A percentile compares a stretch with the other conserved stretches of the same genome.
These are phyloP conservation scores for Lentinus polychrous DNA, from an alignment of 1,284 basidiomycete genomes.

Conservation along the genomic window DNA sequence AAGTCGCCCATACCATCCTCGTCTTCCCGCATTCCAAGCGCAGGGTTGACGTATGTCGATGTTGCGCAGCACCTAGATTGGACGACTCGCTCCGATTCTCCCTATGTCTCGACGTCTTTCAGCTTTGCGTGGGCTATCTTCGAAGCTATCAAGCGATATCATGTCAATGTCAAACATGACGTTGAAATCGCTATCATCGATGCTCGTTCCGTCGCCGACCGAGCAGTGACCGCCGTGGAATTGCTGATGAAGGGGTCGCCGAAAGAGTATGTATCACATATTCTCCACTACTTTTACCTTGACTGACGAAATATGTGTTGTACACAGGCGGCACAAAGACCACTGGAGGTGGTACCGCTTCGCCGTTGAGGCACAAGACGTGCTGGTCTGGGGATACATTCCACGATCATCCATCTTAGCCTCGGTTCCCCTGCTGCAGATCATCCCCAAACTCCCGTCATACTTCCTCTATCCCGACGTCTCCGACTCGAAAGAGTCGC, in stretches of 20 bases:
- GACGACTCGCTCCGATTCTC: constrained; percentile 61
- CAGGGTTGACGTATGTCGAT: constrained; percentile 46
- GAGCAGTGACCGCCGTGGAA: constrained; percentile 58
- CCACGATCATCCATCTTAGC: constrained; percentile 57
- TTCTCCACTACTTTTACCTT: not conserved
- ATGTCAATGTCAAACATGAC: constrained; percentile 60
- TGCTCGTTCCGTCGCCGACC: constrained; percentile 45
- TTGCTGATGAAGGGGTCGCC: constrained; percentile 44
- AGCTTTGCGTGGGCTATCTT: constrained; percentile 75
- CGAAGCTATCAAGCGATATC: constrained; percentile 71
- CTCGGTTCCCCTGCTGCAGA: constrained; percentile 56
- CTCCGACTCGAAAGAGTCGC: constrained; percentile 29
- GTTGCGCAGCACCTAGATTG: constrained; percentile 65
- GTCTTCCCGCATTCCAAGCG: constrained; percentile 12
- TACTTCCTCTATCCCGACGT: constrained; percentile 50
- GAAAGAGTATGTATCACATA: constrained; percentile 40
- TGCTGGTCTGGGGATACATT: constrained; percentile 62
- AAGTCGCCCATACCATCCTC: constrained; percentile 12
- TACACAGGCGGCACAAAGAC: constrained; percentile 47
- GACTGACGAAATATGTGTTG: constrained; percentile 1
- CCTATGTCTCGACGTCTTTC: constrained; percentile 68
- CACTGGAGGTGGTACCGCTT: constrained; percentile 73
- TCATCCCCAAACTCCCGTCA: constrained; percentile 60
- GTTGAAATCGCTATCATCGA: constrained; percentile 74
- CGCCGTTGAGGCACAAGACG: constrained; percentile 66